Percentiles rank a stretch among this genome's conserved stretches.
Conservation (phyloP, 352 stramenopile species). For the Phytophthora macrochlamydospora region DNA sequence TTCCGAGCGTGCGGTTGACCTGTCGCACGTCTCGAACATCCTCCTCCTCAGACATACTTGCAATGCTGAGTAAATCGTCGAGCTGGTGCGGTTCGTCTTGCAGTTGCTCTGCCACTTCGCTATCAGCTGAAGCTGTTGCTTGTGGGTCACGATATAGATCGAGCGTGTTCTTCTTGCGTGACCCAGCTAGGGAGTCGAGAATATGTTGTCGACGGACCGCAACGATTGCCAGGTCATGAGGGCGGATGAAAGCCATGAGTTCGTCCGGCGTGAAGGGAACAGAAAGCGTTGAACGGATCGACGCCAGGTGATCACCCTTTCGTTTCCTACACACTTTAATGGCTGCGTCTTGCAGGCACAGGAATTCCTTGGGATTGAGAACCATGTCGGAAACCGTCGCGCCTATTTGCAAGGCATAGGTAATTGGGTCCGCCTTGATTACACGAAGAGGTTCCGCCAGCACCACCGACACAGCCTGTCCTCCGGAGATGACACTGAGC, state of each 20-base stretch:
- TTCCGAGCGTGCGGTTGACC: slow-evolving; percentile 1
- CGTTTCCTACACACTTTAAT: slow-evolving; percentile 1
- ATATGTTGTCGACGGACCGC: slow-evolving; percentile 4
- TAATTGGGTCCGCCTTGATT: slow-evolving; percentile 13
- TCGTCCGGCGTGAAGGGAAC: neutral
- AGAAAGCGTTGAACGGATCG: neutral
- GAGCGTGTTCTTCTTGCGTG: slow-evolving; percentile 2
- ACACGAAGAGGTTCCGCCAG: neutral
- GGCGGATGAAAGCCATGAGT: neutral
- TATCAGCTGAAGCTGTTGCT: neutral
- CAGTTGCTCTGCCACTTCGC: too few relatives aligned
- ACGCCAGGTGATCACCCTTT: neutral
- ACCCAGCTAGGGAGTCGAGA: slow-evolving; percentile 1
- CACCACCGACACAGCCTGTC: neutral
- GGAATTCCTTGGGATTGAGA: slow-evolving; percentile 10
- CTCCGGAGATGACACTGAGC: slow-evolving; percentile 1
- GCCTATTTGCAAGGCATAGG: slow-evolving; percentile 3
- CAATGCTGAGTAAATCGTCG: neutral
- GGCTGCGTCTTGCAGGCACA: slow-evolving; percentile 3
- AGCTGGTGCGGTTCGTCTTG: too few relatives aligned
- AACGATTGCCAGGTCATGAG: neutral
- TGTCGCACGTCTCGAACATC: neutral
- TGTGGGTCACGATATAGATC: slow-evolving; percentile 7
- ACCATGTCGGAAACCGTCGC: slow-evolving; percentile 1
- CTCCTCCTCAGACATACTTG: neutral